Conservation (phyloP, 2,329 filamentous ascomycete genomes). For the Dendrostoma leiphaemia region DNA sequence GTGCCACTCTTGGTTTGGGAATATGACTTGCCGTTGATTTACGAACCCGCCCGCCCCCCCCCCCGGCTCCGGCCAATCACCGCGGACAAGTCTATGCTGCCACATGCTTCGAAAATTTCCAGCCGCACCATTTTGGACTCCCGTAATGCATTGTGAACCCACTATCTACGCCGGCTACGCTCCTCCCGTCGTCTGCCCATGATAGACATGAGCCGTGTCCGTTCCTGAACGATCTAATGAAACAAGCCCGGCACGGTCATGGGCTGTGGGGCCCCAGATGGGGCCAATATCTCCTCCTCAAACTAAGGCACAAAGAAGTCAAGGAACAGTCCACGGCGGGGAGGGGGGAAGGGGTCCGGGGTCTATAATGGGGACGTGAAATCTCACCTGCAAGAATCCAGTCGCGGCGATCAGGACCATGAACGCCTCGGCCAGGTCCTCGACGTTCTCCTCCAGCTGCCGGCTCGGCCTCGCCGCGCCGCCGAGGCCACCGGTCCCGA, state of each 20-base stretch:
- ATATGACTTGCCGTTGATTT: neutral
- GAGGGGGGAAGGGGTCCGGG: neutral
- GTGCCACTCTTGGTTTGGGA: neutral
- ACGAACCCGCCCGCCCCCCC: too few species aligned
- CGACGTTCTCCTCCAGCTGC: conserved; percentile 58
- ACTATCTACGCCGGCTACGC: too few species aligned
- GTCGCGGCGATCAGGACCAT: conserved; percentile 80
- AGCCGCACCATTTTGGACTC: too few species aligned
- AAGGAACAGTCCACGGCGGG: neutral
- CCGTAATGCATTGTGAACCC: too few species aligned
- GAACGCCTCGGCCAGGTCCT: conserved; percentile 80
- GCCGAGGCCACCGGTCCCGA: conserved; percentile 38
- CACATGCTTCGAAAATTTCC: too few species aligned
- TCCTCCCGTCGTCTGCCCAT: too few species aligned
- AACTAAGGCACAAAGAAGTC: neutral
- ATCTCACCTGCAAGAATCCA: conserved; percentile 78
- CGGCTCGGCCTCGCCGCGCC: neutral
- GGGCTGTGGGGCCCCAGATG: conserved; percentile 7
- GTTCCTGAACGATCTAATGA: conserved; percentile 2
- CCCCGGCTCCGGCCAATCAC: too few species aligned
- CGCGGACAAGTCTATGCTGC: too few species aligned
- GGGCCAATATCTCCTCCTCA: conserved; percentile 15
- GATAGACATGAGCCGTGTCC: too few species aligned
- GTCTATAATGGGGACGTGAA: too few species aligned
- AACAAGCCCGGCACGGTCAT: conserved; percentile 9